Base-by-base conservation (phyloP, 305 asterid species). In the Plantago coronopus region DNA sequence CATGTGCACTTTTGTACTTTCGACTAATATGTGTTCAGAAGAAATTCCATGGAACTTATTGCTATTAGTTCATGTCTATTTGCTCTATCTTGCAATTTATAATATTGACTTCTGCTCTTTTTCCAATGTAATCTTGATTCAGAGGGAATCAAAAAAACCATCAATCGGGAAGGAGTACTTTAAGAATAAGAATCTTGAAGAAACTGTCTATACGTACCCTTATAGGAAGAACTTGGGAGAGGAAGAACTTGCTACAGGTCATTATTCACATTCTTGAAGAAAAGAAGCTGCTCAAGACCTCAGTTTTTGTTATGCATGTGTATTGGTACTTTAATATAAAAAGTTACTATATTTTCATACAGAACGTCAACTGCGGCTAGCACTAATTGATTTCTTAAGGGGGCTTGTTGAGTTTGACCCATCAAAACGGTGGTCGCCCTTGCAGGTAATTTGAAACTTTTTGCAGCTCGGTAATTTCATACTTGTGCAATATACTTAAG, bases 341-440 rank as follows among this genome's bases (percentile, higher is more conserved):
- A 22, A 54, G 34, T 62, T 67, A 61, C 48, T 59, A 12, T 67
- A 48, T 7, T 17, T 64, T 73, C 53, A 72, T 64, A 51, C 97
- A 94, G 99, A 94, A 79, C 83, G 81, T 74, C 89, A 83, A 73
- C 73, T 78, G 61, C 86, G 97, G 48, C 71, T 78, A 63, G 95
- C 97, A 51, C 77, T 94, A 64, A 76, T 87, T 83, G 99, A 94
- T 82, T 94, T 94, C 80, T 77, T 94, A 79, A 87, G 83, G 83
- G 99, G 99, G 57, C 96, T 94, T 51, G 81, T 94, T 62, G 96
- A 94, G 71, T 90, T 94, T 76, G 99, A 94, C 84, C 99, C 99
- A n/a, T 94, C 81, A 60, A 94, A 85, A 70, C 88, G 99, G 73
- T 94, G 99, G 99, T 85, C 99, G 18, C 99, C 99, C 44, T 69